phyloP scores from a whole-genome alignment of 2,329 filamentous ascomycete species.

The Nigrospora oryzae region DNA sequence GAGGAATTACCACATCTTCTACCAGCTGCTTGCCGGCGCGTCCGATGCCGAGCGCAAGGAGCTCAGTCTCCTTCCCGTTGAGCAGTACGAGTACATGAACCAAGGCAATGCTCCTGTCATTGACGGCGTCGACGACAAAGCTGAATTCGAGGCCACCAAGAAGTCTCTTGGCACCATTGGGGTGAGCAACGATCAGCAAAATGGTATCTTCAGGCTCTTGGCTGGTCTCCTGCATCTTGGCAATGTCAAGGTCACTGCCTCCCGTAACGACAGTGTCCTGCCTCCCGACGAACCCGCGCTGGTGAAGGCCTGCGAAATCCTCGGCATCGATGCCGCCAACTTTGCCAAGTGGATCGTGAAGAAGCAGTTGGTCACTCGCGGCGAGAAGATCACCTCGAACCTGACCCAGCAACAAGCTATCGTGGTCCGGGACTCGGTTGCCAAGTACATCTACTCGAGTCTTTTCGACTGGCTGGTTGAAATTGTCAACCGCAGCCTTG shows the following conservation, averaged over 20 bases:
- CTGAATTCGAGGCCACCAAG: constrained; percentile 84
- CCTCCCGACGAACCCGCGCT: constrained; percentile 74
- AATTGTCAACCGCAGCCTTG: constrained; percentile 84
- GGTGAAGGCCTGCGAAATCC: constrained; percentile 69
- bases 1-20: constrained; percentile 98
- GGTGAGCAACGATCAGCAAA: constrained; percentile 64
- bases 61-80: constrained; percentile 69
- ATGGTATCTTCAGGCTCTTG: constrained; percentile 81
- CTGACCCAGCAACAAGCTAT: constrained; percentile 86
- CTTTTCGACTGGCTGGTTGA: constrained; percentile 99
- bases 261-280: constrained; percentile 79
- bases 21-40: constrained; percentile 91
- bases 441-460: constrained; percentile 98
- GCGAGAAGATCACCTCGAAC: constrained; percentile 96
- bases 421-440: constrained; percentile 93
- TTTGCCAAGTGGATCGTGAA: constrained; percentile 99
- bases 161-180: constrained; percentile 84
- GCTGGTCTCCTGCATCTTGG: constrained; percentile 89
- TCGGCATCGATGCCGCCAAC: constrained; percentile 77
- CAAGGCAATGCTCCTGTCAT: constrained; percentile 88
- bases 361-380: constrained; percentile 93
- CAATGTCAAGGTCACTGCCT: constrained; percentile 91
- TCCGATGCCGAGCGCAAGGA: constrained; percentile 74
- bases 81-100: constrained; percentile 93
- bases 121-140: constrained; percentile 90